These are phyloP conservation scores for Silene uniflora DNA, from an alignment of 148 eudicot genomes.

Conservation along the genomic window DNA sequence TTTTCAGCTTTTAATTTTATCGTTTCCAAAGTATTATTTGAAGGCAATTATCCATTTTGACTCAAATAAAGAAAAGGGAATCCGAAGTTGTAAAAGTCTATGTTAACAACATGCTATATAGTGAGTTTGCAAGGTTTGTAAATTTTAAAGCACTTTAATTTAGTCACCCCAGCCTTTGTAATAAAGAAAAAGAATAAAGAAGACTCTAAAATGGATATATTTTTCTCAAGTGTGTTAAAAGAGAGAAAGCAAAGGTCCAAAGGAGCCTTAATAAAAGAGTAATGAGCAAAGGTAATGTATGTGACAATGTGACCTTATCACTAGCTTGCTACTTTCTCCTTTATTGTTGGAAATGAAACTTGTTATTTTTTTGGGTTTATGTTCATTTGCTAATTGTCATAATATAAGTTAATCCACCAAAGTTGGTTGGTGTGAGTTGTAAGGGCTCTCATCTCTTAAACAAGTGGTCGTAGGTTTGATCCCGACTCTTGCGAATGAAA, in stretches of 20 bases:
- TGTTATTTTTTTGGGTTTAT: background rate
- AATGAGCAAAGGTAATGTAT: constrained; percentile 4
- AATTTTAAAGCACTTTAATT: constrained; percentile 25
- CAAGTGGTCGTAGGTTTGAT: too few relatives aligned
- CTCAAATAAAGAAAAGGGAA: constrained; percentile 19
- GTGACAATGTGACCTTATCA: background rate
- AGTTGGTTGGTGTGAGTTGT: too few relatives aligned
- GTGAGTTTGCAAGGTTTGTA: background rate
- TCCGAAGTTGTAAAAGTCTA: constrained; percentile 35
- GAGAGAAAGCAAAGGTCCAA: constrained; percentile 29
- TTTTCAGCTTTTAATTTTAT: constrained; percentile 13
- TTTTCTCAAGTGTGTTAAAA: constrained; percentile 23
- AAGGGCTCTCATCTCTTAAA: too few relatives aligned
- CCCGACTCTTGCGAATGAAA: too few relatives aligned
- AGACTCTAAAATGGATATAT: constrained; percentile 17
- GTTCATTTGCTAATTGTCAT: background rate
- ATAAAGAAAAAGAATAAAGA: constrained; percentile 27
- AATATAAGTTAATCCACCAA: background rate
- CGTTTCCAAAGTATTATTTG: constrained; percentile 21
- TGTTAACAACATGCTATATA: constrained; percentile 16
- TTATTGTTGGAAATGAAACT: constrained; percentile 12
- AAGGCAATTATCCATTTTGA: constrained; percentile 36
- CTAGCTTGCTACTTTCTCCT: background rate
- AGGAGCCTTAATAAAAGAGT: constrained; percentile 28
- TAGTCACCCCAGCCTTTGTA: constrained; percentile 15